Conservation (phyloP, 495 filamentous ascomycete species). For the Penicillium desertorum region DNA sequence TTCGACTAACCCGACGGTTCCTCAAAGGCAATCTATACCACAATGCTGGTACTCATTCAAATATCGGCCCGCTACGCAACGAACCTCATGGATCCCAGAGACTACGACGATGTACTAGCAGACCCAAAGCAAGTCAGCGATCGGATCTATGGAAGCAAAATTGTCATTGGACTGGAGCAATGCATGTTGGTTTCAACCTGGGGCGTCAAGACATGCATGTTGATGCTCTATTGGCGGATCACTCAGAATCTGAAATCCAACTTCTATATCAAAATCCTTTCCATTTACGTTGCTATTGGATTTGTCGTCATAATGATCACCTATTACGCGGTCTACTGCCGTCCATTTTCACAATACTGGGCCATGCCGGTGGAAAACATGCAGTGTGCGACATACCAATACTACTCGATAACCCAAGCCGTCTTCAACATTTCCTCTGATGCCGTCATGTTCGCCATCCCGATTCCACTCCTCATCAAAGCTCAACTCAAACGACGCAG, state of each 20-base stretch:
- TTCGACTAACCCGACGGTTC: not conserved
- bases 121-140: conserved; percentile 43
- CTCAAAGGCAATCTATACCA: conserved; percentile 51
- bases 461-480: conserved; percentile 57
- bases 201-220: conserved; percentile 52
- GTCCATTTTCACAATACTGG: conserved; percentile 62
- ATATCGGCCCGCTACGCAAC: conserved; percentile 54
- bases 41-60: conserved; percentile 55
- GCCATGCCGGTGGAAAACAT: conserved; percentile 45
- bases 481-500: conserved; percentile 49
- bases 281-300: conserved; percentile 52
- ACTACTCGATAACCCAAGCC: conserved; percentile 64
- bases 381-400: conserved; percentile 38
- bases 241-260: conserved; percentile 41
- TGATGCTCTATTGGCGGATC: conserved; percentile 49
- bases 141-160: conserved; percentile 51
- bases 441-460: conserved; percentile 58
- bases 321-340: conserved; percentile 65
- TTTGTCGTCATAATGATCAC: conserved; percentile 61
- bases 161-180: conserved; percentile 53
- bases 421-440: conserved; percentile 69
- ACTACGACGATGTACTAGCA: conserved; percentile 46
- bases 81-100: conserved; percentile 58
- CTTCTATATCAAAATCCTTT: conserved; percentile 53
- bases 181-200: conserved; percentile 53